Base-by-base conservation (phyloP, 495 filamentous ascomycete genomes). In the Immersiella caudata region DNA sequence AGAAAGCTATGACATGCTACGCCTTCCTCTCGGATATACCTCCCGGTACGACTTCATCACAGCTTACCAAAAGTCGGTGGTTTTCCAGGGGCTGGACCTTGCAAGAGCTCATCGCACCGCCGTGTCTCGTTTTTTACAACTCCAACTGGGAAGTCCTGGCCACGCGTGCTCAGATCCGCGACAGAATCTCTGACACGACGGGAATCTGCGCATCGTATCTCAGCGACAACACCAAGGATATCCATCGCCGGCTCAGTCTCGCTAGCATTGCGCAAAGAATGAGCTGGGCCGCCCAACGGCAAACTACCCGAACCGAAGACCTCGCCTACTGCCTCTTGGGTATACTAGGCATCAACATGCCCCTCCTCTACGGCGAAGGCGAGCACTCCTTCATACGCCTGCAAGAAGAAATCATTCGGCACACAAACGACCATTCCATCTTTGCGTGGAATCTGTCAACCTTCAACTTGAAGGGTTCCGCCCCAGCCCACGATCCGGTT, bases 51-150 rank as follows among this genome's bases (percentile, higher is more conserved):
- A 12, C 4, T 22, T 52, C 18, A 27, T 33, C 49, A 21, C n/a
- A 57, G 54, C 25, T 57, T 3, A 14, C 20, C 12, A 6, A 57
- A 24, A 59, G 56, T 64, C 61, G 70, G 20, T 80, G 78, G 77
- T 80, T 76, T 20, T 73, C 57, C 0, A 52, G 76, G 14, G 78
- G 79, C 6, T 80, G 74, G 78, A 81, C 79, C 1, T 59, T 82
- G 12, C 78, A 82, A 51, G 79, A 82, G 65, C 66, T 82, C 0
- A 61, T 81, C 5, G 81, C 81, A 0, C 76, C 79, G 0, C 12
- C 1, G 26, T 5, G 61, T 3, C 54, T 80, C 57, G 22, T 70
- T 12, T 82, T 81, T 57, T 76, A 73, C 46, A 68, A 78, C 66
- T 20, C 20, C 9, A 6, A 67, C n/a, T 81, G 78, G 79, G 46